These are phyloP conservation scores for Cryptococcus sp. DNA, from an alignment of 1,284 basidiomycete genomes.

Conservation along the genomic window DNA sequence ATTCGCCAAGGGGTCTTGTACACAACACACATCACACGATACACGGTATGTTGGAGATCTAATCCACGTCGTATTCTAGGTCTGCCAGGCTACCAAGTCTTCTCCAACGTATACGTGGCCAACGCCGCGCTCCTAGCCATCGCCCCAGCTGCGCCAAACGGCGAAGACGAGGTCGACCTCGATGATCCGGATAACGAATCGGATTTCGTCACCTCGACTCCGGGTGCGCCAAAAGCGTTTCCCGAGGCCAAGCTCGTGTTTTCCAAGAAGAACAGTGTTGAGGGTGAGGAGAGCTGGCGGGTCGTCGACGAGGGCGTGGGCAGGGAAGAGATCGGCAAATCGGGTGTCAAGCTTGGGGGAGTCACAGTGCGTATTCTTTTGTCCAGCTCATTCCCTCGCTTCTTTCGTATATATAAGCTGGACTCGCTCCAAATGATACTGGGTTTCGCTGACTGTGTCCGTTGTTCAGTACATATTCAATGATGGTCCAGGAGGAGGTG, in stretches of 20 bases:
- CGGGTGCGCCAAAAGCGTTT: not conserved
- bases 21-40: no score
- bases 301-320: conserved; percentile 25
- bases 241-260: conserved; percentile 15
- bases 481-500: conserved; percentile 40
- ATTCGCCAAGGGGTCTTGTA: no score
- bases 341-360: conserved; percentile 33
- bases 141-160: conserved; percentile 2
- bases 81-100: conserved; percentile 37
- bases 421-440: not conserved
- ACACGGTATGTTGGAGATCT: no score
- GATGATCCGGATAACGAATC: no score
- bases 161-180: not conserved
- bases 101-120: conserved; percentile 40
- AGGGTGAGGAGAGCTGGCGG: conserved; percentile 37
- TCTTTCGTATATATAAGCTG: no score
- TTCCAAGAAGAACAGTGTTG: conserved; percentile 18
- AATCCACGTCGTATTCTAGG: no score
- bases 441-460: not conserved
- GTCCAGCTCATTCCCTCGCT: not conserved
- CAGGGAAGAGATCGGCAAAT: conserved; percentile 30
- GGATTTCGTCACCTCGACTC: no score
- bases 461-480: conserved; percentile 42
- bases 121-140: conserved; percentile 26
- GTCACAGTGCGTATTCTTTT: conserved; percentile 34